These are phyloP conservation scores for Phytophthora constricta DNA, from an alignment of 352 stramenopile species.

Conservation along the genomic window DNA sequence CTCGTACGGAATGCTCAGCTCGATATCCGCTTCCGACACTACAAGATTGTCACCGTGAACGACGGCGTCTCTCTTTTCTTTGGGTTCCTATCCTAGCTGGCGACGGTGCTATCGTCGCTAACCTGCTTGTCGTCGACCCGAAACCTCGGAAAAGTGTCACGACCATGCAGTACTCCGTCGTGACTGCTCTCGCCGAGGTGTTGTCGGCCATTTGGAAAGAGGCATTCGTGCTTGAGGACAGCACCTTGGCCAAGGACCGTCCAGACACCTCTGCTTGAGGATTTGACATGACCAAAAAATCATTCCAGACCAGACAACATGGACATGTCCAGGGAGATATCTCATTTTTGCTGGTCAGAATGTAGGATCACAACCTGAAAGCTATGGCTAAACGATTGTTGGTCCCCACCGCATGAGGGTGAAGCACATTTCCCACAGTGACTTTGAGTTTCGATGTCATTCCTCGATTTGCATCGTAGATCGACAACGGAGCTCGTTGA, in stretches of 20 bases:
- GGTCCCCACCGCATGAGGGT: too few species aligned
- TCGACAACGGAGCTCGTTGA: too few species aligned
- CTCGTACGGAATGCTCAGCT: slow-evolving; percentile 51
- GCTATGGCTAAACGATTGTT: too few species aligned
- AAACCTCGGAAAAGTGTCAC: slow-evolving; percentile 50
- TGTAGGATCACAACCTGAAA: too few species aligned
- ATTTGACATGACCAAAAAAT: too few species aligned
- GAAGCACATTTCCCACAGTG: too few species aligned
- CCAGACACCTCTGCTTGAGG: too few species aligned
- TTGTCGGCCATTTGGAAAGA: slow-evolving; percentile 19
- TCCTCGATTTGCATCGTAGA: too few species aligned
- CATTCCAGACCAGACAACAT: too few species aligned
- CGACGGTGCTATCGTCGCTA: slow-evolving; percentile 37
- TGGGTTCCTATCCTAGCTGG: slow-evolving; percentile 36
- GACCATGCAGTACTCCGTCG: slow-evolving; percentile 67
- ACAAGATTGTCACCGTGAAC: slow-evolving; percentile 29
- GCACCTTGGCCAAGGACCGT: background rate
- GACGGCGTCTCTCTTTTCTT: slow-evolving; percentile 49
- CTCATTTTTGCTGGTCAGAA: too few species aligned
- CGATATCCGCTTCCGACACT: slow-evolving; percentile 61
- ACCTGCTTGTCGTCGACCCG: slow-evolving; percentile 48
- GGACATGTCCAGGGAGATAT: too few species aligned
- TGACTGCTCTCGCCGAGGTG: slow-evolving; percentile 41
- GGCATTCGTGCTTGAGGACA: slow-evolving; percentile 5
- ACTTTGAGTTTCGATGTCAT: too few species aligned